These are phyloP conservation scores for Paecilomyces niveus DNA, from an alignment of 2,329 filamentous ascomycete genomes.

Conservation along the genomic window DNA sequence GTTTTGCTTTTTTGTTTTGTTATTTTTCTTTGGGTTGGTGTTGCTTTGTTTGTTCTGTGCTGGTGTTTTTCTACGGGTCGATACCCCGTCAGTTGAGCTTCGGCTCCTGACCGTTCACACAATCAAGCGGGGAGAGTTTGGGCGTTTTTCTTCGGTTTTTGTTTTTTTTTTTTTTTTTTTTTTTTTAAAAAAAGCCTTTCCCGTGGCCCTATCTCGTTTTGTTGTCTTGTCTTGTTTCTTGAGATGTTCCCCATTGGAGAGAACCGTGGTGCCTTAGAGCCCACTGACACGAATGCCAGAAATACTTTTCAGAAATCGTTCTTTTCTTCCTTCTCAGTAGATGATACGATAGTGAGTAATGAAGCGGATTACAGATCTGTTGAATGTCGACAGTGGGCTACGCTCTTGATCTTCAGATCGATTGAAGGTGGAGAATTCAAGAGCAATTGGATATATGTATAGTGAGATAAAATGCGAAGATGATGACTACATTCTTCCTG, in stretches of 20 bases:
- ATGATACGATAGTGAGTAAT: not conserved
- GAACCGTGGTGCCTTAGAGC: not conserved
- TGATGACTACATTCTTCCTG: too few relatives aligned
- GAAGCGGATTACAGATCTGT: not conserved
- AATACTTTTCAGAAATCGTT: not conserved
- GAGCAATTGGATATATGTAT: too few relatives aligned
- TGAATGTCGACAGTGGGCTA: not conserved
- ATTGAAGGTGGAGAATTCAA: too few relatives aligned
- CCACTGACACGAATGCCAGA: not conserved
- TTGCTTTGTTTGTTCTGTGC: slow-evolving; percentile 1
- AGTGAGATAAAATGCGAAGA: too few relatives aligned
- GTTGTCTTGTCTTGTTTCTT: not conserved
- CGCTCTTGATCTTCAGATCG: too few relatives aligned
- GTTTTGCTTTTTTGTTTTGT: not conserved
- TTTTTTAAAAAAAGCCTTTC: not conserved
- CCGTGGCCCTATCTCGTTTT: not conserved
- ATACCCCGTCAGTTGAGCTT: slow-evolving; percentile 17
- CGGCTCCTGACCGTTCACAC: slow-evolving; percentile 12
- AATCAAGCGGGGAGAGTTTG: not conserved
- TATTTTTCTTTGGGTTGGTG: not conserved
- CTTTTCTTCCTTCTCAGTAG: not conserved
- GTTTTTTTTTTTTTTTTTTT: not conserved
- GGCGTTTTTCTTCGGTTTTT: not conserved
- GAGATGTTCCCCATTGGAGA: not conserved
- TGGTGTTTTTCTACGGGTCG: slow-evolving; percentile 1